Evolutionary conservation across 2,329 filamentous ascomycete species (phyloP), one percentile per base, ranked within the genome.

Genomic region (Exophiala sp.): DNA sequence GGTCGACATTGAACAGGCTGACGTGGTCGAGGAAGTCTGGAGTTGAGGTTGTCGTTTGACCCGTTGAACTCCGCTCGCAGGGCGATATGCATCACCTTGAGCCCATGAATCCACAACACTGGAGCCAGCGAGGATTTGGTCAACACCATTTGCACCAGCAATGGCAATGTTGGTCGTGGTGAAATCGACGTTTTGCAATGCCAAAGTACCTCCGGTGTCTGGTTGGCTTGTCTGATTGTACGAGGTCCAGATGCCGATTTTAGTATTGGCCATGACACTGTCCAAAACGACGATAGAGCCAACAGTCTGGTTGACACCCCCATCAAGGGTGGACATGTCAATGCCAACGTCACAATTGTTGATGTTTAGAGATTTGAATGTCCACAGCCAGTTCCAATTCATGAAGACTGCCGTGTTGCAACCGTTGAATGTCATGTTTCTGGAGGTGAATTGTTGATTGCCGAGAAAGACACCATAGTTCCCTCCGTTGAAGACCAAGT

Each of bases 311-410:
- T 78, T 74, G 32, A 75, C 69, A 21, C 77, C 81, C 45, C 83
- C 80, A 11, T 50, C 29, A 6, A 61, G 44, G 62, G 80, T 82
- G 49, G 86, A 82, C 84, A 95, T 89, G 71, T 95, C 87, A 59
- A 95, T 75, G 51, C 88, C 90, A 36, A 91, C 72, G n/a, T 76
- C 74, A 67, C 86, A 89, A 68, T 86, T 83, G 69, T 89, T 84
- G 71, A 95, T 88, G 42, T 74, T 79, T 35, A 95, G 63, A 34
- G 82, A 87, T 68, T 92, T 89, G 72, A 94, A 83, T 41, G 86
- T 84, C 86, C 88, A 95, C 14, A 84, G 77, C 90, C 90, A 95
- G 75, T 92, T 89, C 90, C 90, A 95, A 77, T 91, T 91, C 84
- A 94, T 87, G 73, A 82, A 89, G 60, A 95, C 84, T 58, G 88